Evolutionary conservation across 2,329 filamentous ascomycete genomes (phyloP), one percentile per base, ranked within the genome.

Genomic region (Phyllosticta citribraziliensis): DNA sequence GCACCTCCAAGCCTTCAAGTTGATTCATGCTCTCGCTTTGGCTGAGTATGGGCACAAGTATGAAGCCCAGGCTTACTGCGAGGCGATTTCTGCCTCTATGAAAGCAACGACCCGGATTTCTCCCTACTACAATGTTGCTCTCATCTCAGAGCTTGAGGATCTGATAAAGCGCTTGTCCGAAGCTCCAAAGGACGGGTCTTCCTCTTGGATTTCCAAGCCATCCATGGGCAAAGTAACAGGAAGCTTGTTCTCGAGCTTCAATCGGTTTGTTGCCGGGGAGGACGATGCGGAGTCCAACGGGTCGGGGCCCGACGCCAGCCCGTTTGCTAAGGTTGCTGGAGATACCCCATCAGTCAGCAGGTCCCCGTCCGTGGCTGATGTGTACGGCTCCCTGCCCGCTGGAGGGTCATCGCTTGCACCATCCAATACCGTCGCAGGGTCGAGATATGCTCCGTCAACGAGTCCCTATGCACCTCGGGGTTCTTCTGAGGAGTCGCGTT

Each of bases 141-240:
- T 99, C 53, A 85, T 94, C 64, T 79, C 82, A 11, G 84, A 86
- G 30, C 82, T 97, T 8, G 91, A 96, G 63, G 92, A 97, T 70
- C 80, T 99, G 33, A 85, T 84, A 70, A 88, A 87, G 65, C 86
- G 93, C 63, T 78, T 99, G 50, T 92, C 88, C 67, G 89, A 94
- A 71, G 88, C 91, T 19, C 91, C 92, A 12, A 90, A 88, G 70
- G 91, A 94, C 66, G 86, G 84, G 60, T 87, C 86, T 6, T 86
- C 84, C 20, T 93, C 91, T 2, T 96, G 93, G 90, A 94, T 99
- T 58, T 88, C 91, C 1, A 96, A 94, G 73, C 91, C 93, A 6
- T 97, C 86, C 73, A 95, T 97, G 83, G 92, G 95, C 73, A 96
- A 95, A 74, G 91, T 97, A 0, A 94, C 92, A 2, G 91, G 88